These are phyloP conservation scores for Aspergillus phoenicis DNA, from an alignment of 2,329 filamentous ascomycete genomes.

Conservation along the genomic window DNA sequence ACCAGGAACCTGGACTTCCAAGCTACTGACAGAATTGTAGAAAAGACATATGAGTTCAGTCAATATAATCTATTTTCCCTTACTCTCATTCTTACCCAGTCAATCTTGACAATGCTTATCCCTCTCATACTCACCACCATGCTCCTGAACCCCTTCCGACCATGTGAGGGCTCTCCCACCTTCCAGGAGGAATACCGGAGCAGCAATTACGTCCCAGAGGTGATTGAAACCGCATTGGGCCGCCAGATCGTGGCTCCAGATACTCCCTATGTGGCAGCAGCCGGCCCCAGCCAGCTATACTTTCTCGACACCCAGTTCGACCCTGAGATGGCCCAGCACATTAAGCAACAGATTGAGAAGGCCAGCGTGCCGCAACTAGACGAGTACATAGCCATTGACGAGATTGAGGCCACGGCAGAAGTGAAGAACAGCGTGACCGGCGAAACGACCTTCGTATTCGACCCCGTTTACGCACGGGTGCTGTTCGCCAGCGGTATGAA, in stretches of 20 bases:
- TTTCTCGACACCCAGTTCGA: background rate
- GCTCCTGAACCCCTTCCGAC: background rate
- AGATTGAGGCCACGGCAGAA: background rate
- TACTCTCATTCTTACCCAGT: too few species aligned
- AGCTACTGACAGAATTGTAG: too few species aligned
- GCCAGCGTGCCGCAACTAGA: background rate
- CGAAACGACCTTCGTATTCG: background rate
- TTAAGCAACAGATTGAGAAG: background rate
- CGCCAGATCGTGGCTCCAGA: background rate
- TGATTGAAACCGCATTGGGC: background rate
- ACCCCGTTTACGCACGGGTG: background rate
- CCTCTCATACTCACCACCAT: background rate
- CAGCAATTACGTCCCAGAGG: background rate
- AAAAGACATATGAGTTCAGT: background rate
- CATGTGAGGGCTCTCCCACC: background rate
- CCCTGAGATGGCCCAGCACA: background rate
- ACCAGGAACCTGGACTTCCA: background rate
- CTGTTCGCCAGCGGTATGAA: background rate
- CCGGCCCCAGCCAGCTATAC: background rate
- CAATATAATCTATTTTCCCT: background rate
- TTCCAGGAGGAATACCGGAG: background rate
- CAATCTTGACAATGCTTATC: background rate
- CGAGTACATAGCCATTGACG: background rate
- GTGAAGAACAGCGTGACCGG: background rate
- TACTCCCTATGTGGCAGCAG: background rate